Percentiles rank a stretch among this genome's conserved stretches.
Evolutionary conservation across 2,329 filamentous ascomycete species (phyloP).

Genomic region (Claviceps sorghi): DNA sequence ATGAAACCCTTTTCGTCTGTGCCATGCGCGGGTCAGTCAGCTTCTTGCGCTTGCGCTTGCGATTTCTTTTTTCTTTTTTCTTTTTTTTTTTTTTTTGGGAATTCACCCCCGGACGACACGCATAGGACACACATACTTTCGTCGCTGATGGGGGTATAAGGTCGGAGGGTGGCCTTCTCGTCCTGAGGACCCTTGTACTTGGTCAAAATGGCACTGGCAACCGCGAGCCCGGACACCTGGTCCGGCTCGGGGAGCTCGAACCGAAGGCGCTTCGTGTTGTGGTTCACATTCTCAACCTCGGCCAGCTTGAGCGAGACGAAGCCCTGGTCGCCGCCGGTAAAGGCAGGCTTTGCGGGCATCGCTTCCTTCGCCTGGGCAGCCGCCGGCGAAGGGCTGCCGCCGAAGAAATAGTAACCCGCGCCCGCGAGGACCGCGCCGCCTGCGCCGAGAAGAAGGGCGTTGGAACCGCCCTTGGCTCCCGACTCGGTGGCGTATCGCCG

Average conservation of each 20-base stretch:
- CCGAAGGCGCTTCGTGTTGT: constrained; percentile 87
- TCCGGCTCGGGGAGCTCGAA: constrained; percentile 78
- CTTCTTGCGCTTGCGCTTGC: background rate
- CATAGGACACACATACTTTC: constrained; percentile 41
- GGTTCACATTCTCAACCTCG: constrained; percentile 65
- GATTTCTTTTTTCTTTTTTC: background rate
- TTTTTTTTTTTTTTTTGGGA: background rate
- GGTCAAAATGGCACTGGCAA: constrained; percentile 80
- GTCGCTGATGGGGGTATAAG: constrained; percentile 85
- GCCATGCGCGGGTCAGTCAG: background rate
- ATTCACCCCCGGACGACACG: no score
- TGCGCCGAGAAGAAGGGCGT: constrained; percentile 45
- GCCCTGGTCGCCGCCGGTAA: constrained; percentile 80
- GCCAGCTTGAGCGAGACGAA: constrained; percentile 72
- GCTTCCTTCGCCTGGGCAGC: constrained; percentile 33
- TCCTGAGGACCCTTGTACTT: constrained; percentile 77
- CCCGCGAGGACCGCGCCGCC: constrained; percentile 41
- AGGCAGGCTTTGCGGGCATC: constrained; percentile 30
- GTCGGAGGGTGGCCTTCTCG: constrained; percentile 75
- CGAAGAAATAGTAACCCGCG: constrained; percentile 41
- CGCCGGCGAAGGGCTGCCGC: constrained; percentile 35
- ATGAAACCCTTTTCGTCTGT: constrained; percentile 62
- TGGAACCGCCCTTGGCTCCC: constrained; percentile 37
- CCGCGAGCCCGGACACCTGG: constrained; percentile 64
- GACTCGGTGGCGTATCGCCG: constrained; percentile 56